Conservation (phyloP, 2,329 filamentous ascomycete species). For the Magnaporthiopsis incrustans region DNA sequence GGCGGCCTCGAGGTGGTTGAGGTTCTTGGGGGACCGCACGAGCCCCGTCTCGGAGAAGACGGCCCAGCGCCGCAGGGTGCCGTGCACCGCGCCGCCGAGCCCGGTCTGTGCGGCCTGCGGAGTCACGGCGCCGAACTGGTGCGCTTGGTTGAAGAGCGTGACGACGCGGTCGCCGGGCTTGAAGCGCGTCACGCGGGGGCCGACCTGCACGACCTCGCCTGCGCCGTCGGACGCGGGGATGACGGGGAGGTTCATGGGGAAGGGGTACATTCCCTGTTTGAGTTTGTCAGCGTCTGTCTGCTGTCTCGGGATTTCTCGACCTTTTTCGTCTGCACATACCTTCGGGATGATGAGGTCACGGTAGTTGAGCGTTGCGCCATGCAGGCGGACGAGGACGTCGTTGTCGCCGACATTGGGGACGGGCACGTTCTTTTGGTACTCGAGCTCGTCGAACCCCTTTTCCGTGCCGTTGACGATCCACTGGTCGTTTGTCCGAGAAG, state of each 20-base stretch:
- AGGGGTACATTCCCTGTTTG: slow-evolving; percentile 36
- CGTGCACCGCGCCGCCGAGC: slow-evolving; percentile 61
- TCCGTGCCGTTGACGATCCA: slow-evolving; percentile 46
- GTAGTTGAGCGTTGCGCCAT: slow-evolving; percentile 45
- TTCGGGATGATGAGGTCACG: slow-evolving; percentile 43
- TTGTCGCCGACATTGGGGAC: slow-evolving; percentile 58
- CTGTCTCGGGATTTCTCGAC: no score
- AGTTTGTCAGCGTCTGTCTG: neutral
- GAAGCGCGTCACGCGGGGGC: slow-evolving; percentile 38
- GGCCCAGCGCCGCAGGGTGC: slow-evolving; percentile 58
- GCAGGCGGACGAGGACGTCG: slow-evolving; percentile 62
- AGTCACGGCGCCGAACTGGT: slow-evolving; percentile 36
- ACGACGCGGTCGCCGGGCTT: slow-evolving; percentile 44
- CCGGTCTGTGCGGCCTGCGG: slow-evolving; percentile 36
- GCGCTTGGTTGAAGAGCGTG: slow-evolving; percentile 54
- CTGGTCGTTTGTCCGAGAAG: slow-evolving; percentile 36
- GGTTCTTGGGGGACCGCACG: slow-evolving; percentile 50
- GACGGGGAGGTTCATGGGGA: slow-evolving; percentile 32
- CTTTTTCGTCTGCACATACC: slow-evolving; percentile 12
- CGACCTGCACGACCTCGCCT: slow-evolving; percentile 44
- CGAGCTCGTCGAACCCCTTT: slow-evolving; percentile 52
- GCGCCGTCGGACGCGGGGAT: slow-evolving; percentile 46
- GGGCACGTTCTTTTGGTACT: slow-evolving; percentile 41
- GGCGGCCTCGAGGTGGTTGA: slow-evolving; percentile 44
- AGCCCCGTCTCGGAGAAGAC: slow-evolving; percentile 62